These are phyloP conservation scores for Marasmius oreades DNA, from an alignment of 1,284 basidiomycete genomes.

Conservation along the genomic window DNA sequence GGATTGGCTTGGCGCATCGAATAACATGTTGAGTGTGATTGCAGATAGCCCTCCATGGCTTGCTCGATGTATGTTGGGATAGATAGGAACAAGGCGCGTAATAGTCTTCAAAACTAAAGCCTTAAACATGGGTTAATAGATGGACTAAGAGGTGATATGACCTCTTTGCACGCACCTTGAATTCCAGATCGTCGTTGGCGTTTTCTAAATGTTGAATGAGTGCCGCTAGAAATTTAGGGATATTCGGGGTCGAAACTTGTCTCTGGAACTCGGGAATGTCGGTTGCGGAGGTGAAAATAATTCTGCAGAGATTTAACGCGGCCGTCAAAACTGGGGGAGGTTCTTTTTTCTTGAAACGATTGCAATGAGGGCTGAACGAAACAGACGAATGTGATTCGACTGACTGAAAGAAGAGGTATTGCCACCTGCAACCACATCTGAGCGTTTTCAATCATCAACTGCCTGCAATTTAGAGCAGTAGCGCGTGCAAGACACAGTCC, in stretches of 20 bases:
- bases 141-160: neutral
- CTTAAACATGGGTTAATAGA: slow-evolving; percentile 33
- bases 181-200: slow-evolving; percentile 35
- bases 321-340: slow-evolving; percentile 53
- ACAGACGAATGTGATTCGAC: slow-evolving; percentile 30
- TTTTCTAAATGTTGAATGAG: slow-evolving; percentile 55
- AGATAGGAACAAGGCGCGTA: slow-evolving; percentile 52
- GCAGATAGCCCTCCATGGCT: slow-evolving; percentile 47
- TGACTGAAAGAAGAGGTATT: slow-evolving; percentile 64
- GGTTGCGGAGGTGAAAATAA: slow-evolving; percentile 54
- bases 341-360: slow-evolving; percentile 60
- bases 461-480: slow-evolving; percentile 53
- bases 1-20: slow-evolving; percentile 45
- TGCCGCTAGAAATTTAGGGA: slow-evolving; percentile 63
- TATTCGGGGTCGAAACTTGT: slow-evolving; percentile 65
- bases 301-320: slow-evolving; percentile 54
- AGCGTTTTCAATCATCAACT: slow-evolving; percentile 63
- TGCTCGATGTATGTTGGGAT: slow-evolving; percentile 62
- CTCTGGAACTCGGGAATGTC: slow-evolving; percentile 72
- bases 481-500: slow-evolving; percentile 69
- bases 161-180: slow-evolving; percentile 40
- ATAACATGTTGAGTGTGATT: slow-evolving; percentile 51
- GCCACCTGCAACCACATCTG: slow-evolving; percentile 65
- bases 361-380: slow-evolving; percentile 11
- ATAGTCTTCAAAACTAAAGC: slow-evolving; percentile 48